These are phyloP conservation scores for Cladosporium phlei DNA, from an alignment of 2,329 filamentous ascomycete species.

Conservation along the genomic window DNA sequence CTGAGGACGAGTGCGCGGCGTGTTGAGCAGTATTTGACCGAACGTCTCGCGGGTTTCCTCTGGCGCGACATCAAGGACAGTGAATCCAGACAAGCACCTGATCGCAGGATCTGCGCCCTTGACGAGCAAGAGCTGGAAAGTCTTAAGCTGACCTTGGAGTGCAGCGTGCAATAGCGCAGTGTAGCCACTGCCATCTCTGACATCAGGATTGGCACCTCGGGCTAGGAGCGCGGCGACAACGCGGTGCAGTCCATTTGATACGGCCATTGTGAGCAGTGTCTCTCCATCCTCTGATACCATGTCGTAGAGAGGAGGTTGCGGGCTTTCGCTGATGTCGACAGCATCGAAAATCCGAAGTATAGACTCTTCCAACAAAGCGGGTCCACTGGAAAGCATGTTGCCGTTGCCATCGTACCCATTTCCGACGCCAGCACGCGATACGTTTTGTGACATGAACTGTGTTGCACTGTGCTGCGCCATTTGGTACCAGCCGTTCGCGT, in stretches of 20 bases:
- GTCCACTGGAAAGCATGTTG: conserved; percentile 16
- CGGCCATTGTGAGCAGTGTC: conserved; percentile 75
- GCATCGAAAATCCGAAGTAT: conserved; percentile 14
- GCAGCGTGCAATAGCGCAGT: conserved; percentile 78
- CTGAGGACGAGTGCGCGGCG: conserved; percentile 13
- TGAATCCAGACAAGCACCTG: conserved; percentile 65
- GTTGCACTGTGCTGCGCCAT: conserved; percentile 26
- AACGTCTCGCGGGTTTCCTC: conserved; percentile 7
- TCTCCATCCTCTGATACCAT: conserved; percentile 60
- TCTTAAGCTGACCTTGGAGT: conserved; percentile 68
- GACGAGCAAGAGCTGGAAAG: conserved; percentile 69
- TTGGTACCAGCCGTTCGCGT: conserved; percentile 27
- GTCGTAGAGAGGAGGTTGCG: conserved; percentile 63
- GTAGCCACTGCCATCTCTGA: conserved; percentile 72
- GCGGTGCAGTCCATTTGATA: conserved; percentile 67
- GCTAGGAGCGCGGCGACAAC: conserved; percentile 73
- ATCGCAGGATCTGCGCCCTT: conserved; percentile 68
- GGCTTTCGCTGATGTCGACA: conserved; percentile 71
- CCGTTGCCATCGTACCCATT: conserved; percentile 13
- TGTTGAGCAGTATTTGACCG: conserved; percentile 12
- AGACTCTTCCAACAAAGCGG: conserved; percentile 15
- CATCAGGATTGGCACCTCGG: conserved; percentile 70
- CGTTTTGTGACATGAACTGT: conserved; percentile 22
- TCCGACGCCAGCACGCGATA: conserved; percentile 19
- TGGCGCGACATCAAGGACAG: conserved; percentile 62